Conservation (phyloP, 2,329 filamentous ascomycete species). For the Exophiala alcalophila region DNA sequence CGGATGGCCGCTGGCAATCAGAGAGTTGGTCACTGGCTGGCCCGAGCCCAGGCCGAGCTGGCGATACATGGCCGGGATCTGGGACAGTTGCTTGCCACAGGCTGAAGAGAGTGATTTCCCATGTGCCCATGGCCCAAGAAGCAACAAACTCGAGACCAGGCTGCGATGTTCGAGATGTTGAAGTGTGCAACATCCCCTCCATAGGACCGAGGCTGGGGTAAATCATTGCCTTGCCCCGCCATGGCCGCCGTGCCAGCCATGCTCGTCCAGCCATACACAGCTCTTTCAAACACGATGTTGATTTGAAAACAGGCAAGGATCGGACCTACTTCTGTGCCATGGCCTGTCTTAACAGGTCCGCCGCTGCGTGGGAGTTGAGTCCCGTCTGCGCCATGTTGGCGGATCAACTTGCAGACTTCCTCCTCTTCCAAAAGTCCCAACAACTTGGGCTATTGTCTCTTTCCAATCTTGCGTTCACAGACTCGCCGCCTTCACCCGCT, state of each 20-base stretch:
- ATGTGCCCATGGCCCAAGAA: slow-evolving; percentile 1
- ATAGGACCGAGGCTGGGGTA: slow-evolving; percentile 11
- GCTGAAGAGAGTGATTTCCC: background rate
- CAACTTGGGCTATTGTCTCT: slow-evolving; percentile 2
- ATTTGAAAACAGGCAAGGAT: slow-evolving; percentile 21
- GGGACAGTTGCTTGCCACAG: background rate
- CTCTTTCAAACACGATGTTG: slow-evolving; percentile 14
- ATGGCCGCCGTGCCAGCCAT: too few relatives aligned
- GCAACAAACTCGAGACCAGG: background rate
- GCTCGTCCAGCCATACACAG: slow-evolving; percentile 5
- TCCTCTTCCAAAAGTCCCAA: slow-evolving; percentile 19
- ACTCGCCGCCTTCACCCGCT: slow-evolving; percentile 21
- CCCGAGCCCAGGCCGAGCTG: slow-evolving; percentile 1
- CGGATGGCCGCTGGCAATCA: slow-evolving; percentile 7
- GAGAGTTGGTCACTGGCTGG: slow-evolving; percentile 5
- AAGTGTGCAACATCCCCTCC: slow-evolving; percentile 1
- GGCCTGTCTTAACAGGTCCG: slow-evolving; percentile 58
- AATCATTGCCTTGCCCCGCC: slow-evolving; percentile 9
- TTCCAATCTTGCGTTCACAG: too few relatives aligned
- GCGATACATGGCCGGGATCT: slow-evolving; percentile 4
- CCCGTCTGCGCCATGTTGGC: slow-evolving; percentile 31
- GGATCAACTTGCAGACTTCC: slow-evolving; percentile 8
- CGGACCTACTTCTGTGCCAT: slow-evolving; percentile 57
- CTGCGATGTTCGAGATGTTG: slow-evolving; percentile 3
- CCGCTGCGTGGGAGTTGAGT: slow-evolving; percentile 49